Base-by-base conservation (phyloP, 805 yeast genomes). In the Metschnikowia cubensis region DNA sequence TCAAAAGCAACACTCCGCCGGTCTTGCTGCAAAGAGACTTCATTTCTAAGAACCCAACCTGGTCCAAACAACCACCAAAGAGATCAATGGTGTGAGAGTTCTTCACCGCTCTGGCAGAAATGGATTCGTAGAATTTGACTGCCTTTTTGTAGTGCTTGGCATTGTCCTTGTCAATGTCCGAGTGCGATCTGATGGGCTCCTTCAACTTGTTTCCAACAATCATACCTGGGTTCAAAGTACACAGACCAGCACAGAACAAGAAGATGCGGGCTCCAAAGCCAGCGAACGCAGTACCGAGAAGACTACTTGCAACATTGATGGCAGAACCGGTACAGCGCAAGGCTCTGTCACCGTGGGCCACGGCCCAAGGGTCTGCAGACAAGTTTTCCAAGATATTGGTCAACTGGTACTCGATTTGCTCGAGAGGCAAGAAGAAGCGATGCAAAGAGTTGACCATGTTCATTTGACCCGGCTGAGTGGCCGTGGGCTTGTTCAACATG, bases 141-240 rank as follows among this genome's bases (percentile, higher is more conserved):
- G 97, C 95, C 67, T 87, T 88, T 63, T 87, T 85, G 73, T 83
- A 88, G 66, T 90, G 96, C 63, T 85, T 85, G 49, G 96, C 96
- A 50, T 63, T 69, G 61, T 92, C 97, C 58, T 90, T 84, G 67
- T 94, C 98, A 58, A 94, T 88, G 67, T 94, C 99, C 63, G 87
- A 89, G 71, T 94, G 99, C 7, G 99, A 94, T 75, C 99, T 83
- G 60, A 94, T 87, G 44, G 99, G 97, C 70, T 94, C 99, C 66
- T 88, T 87, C 66, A 94, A 79, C 67, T 90, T 94, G 21, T 85
- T 83, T 41, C 92, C 89, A 29, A 94, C 99, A 58, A 94, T 89
- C 66, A 88, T 74, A 60, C 99, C 99, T 11, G 99, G 98, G 42
- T 86, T 87, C 64, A 87, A 83, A 42, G 99, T 94, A 66, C 97